Evolutionary conservation across 768 basidiomycete genomes (phyloP).

Genomic region (Pisolithus albus): DNA sequence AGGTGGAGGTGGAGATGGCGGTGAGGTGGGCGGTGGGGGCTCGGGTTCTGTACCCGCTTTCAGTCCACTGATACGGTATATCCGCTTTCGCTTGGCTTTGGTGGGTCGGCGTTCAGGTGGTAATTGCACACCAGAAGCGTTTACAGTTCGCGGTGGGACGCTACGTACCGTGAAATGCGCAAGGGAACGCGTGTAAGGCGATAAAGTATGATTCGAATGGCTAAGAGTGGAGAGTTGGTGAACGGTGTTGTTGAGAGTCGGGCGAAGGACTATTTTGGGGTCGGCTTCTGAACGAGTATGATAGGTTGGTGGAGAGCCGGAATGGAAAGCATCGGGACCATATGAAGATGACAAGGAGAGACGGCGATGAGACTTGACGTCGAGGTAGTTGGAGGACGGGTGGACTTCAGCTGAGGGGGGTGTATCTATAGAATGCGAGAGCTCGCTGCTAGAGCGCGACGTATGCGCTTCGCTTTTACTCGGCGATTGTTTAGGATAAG

Average conservation of each 20-base stretch:
- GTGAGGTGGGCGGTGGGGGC: constrained; percentile 10
- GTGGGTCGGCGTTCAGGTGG: constrained; percentile 45
- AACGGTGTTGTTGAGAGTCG: constrained; percentile 64
- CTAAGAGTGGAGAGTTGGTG: constrained; percentile 83
- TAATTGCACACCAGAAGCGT: constrained; percentile 28
- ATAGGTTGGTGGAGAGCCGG: constrained; percentile 30
- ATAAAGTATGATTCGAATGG: constrained; percentile 87
- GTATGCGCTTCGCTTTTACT: constrained; percentile 46
- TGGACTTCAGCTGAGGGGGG: constrained; percentile 34
- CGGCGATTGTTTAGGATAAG: constrained; percentile 28
- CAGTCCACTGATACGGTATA: constrained; percentile 48
- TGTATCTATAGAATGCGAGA: constrained; percentile 39
- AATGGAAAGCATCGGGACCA: constrained; percentile 28
- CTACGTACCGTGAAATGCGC: constrained; percentile 91
- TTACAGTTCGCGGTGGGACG: constrained; percentile 55
- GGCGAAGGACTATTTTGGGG: constrained; percentile 58
- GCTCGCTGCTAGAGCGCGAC: constrained; percentile 42
- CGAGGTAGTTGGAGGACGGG: constrained; percentile 11
- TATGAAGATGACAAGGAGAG: constrained; percentile 31
- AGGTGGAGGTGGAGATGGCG: constrained; percentile 32
- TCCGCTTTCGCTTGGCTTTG: constrained; percentile 73
- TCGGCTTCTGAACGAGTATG: constrained; percentile 32
- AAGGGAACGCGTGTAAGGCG: constrained; percentile 85
- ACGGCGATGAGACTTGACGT: constrained; percentile 24
- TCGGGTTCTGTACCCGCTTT: constrained; percentile 10